Conservation (phyloP, 257 asterid genomes). For the Sherardia arvensis region DNA sequence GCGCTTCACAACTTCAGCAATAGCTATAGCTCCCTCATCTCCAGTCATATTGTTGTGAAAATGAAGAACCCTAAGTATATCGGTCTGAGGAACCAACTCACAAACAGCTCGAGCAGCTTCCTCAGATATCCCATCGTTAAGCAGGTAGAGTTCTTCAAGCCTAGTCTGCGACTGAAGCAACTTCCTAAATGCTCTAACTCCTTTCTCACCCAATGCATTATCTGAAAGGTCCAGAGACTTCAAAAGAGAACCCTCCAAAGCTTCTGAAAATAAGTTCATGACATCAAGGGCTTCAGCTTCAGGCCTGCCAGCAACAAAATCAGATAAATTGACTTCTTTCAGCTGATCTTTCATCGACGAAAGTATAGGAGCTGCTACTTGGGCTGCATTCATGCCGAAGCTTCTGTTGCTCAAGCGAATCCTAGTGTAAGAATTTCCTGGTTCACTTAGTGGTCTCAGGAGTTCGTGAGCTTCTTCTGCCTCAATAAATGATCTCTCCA, state of each 20-base stretch:
- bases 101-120: conserved; percentile 90
- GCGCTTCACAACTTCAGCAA: conserved; percentile 59
- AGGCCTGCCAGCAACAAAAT: conserved; percentile 93
- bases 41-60: conserved; percentile 98
- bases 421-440: conserved; percentile 60
- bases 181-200: conserved; percentile 79
- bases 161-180: conserved; percentile 62
- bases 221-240: conserved; percentile 73
- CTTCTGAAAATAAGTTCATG: conserved; percentile 80
- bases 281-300: conserved; percentile 95
- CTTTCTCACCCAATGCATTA: conserved; percentile 94
- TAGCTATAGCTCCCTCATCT: conserved; percentile 82
- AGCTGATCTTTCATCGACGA: conserved; percentile 64
- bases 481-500: conserved; percentile 73
- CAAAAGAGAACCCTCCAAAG: conserved; percentile 78
- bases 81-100: conserved; percentile 76
- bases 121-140: conserved; percentile 89
- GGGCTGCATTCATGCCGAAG: conserved; percentile 73
- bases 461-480: conserved; percentile 71
- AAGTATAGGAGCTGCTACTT: conserved; percentile 73
- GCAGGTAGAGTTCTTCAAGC: conserved; percentile 75
- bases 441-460: conserved; percentile 57
- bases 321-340: conserved; percentile 86
- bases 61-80: conserved; percentile 59
- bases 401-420: conserved; percentile 95